A percentile compares a stretch with the other conserved stretches of the same genome.
These are phyloP conservation scores for Pythium monospermum DNA, from an alignment of 352 stramenopile genomes.

Conservation along the genomic window DNA sequence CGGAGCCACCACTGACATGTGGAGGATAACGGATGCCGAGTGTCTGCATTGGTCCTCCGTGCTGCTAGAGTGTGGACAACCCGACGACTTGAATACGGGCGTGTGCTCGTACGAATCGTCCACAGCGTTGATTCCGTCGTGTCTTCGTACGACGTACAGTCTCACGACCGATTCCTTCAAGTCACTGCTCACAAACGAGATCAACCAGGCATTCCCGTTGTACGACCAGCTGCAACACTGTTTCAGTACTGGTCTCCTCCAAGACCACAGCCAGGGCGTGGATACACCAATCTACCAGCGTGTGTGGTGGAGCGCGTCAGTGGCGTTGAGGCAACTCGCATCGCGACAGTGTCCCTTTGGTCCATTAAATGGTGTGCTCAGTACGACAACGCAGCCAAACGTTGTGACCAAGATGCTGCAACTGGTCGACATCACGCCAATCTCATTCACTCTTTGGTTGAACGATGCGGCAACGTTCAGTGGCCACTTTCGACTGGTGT, in stretches of 20 bases:
- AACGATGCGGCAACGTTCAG: slow-evolving; percentile 2
- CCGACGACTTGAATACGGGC: slow-evolving; percentile 4
- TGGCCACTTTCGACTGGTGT: slow-evolving; percentile 13
- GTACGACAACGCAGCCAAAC: not conserved
- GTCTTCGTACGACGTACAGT: not conserved
- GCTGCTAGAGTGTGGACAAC: slow-evolving; percentile 7
- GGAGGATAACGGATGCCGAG: not conserved
- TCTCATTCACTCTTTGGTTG: slow-evolving; percentile 1
- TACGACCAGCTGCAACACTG: not conserved
- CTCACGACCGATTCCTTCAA: slow-evolving; percentile 4
- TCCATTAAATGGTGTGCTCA: slow-evolving; percentile 6
- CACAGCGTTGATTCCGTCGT: not conserved
- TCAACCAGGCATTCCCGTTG: not conserved
- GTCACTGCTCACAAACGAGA: not conserved
- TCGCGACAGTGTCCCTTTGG: slow-evolving; percentile 20
- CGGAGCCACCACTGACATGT: not conserved
- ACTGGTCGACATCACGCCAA: slow-evolving; percentile 7
- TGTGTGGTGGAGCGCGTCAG: slow-evolving; percentile 13
- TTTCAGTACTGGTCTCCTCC: not conserved
- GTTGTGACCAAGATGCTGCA: slow-evolving; percentile 12
- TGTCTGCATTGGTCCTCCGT: slow-evolving; percentile 9
- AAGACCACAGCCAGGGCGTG: not conserved
- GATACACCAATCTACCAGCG: not conserved
- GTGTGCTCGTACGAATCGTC: slow-evolving; percentile 13
- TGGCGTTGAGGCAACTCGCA: slow-evolving; percentile 17